A percentile compares a stretch with the other conserved stretches of the same genome.
Conservation (phyloP, 2,329 filamentous ascomycete genomes). For the Cladosporium cucumerinum region DNA sequence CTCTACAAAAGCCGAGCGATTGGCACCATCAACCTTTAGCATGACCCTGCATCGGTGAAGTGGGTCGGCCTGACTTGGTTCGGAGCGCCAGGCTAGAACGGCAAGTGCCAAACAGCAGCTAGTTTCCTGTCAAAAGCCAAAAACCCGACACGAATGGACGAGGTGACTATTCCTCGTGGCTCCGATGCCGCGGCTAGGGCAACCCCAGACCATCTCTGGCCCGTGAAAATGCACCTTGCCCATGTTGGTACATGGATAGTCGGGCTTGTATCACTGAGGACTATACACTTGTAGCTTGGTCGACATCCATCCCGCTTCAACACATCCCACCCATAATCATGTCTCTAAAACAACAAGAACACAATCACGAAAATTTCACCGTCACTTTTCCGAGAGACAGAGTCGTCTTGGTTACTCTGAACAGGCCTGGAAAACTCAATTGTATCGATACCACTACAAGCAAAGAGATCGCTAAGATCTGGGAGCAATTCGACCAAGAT, state of each 20-base stretch:
- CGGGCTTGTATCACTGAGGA: not conserved
- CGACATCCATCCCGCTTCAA: not conserved
- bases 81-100: slow-evolving; percentile 4
- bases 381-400: slow-evolving; percentile 6
- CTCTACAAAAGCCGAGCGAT: not conserved
- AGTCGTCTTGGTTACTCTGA: slow-evolving; percentile 18
- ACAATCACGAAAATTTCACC: not conserved
- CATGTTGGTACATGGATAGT: not conserved
- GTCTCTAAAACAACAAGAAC: not conserved
- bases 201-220: not conserved
- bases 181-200: slow-evolving; percentile 14
- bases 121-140: not conserved
- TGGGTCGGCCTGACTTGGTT: slow-evolving; percentile 1
- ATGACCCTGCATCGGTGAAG: slow-evolving; percentile 4
- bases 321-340: not conserved
- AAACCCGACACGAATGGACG: not conserved
- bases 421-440: slow-evolving; percentile 19
- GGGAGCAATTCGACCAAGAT: slow-evolving; percentile 51
- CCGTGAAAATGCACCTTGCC: not conserved
- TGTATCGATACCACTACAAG: slow-evolving; percentile 34
- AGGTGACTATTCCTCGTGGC: slow-evolving; percentile 2
- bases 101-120: slow-evolving; percentile 13
- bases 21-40: not conserved
- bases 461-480: slow-evolving; percentile 48
- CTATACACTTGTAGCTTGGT: not conserved